phyloP scores from a whole-genome alignment of 176 grass and related monocot genomes.

The Cymbopogon citratus region DNA sequence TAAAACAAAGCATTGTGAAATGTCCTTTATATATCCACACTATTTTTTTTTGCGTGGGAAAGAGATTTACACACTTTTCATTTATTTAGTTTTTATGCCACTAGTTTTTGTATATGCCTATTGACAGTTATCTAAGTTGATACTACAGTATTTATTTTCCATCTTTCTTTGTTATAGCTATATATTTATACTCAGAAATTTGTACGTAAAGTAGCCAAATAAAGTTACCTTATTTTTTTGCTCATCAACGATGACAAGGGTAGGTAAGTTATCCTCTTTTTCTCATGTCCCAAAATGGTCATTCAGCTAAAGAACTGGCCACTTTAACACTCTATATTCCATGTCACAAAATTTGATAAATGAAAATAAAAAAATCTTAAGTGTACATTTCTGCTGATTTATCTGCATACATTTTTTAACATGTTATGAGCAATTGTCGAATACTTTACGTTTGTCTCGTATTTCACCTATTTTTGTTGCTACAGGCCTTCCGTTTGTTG shows the following conservation, averaged over 20 bases:
- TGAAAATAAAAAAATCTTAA: constrained; percentile 3
- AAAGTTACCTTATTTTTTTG: background rate
- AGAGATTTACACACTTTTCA: background rate
- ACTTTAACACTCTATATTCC: background rate
- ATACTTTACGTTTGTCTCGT: background rate
- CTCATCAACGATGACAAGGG: background rate
- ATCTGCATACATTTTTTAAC: constrained; percentile 6
- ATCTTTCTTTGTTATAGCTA: background rate
- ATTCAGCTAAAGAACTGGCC: background rate
- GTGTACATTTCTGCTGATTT: background rate
- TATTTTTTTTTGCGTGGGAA: background rate
- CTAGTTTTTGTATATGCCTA: background rate
- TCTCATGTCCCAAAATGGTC: background rate
- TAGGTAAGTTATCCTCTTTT: constrained; percentile 3
- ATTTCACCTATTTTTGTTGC: constrained; percentile 21
- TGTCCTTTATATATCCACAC: background rate
- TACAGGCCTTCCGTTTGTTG: constrained; percentile 79
- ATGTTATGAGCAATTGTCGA: background rate
- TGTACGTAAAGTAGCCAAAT: background rate
- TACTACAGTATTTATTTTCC: background rate
- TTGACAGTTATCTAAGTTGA: background rate
- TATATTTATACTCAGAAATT: background rate
- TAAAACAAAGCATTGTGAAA: background rate
- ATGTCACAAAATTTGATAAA: background rate
- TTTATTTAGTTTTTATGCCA: background rate